Base-by-base conservation (phyloP, 805 yeast genomes). In the Metschnikowia matae region DNA sequence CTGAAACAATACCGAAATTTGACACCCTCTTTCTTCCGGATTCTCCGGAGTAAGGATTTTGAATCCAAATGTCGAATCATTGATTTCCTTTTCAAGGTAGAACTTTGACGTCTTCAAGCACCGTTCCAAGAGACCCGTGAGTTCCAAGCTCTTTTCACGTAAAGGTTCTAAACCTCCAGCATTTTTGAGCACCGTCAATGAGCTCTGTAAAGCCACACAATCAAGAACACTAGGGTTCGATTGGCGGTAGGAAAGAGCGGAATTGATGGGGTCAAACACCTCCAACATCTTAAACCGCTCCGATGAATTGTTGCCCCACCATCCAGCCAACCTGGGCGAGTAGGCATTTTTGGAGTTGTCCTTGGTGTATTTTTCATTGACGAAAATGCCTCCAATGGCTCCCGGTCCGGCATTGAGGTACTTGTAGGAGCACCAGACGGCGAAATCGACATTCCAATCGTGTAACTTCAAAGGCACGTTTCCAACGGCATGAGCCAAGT, bases 361-460 rank as follows among this genome's bases (percentile, higher is more conserved):
- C 38, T 61, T 56, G 17, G 77, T 69, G 54, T 65, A 69, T 53
- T 67, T 75, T 54, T 82, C 85, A 63, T 91, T 83, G 36, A 91
- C 84, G 60, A 81, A 91, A 20, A 89, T 76, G 1, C 97, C 96
- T 5, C 90, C 96, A 56, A 90, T 87, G 4, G 84, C 92, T 42
- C 98, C 98, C 0, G 98, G 97, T 0, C 98, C 98, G 3, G 96
- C 67, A 64, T 92, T 92, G 55, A 91, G 69, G 64, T 91, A 91
- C 65, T 91, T 91, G 74, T 91, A 91, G 4, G 95, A 83, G 65
- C 98, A 91, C 90, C 96, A 91, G 17, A 82, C 89, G 1, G 97
- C 98, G 71, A 91, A 90, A 67, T 91, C 98, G 4, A 88, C 94
- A 50, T 78, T 71, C 96, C 97, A 91, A 44, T 87, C 89, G 64